phyloP scores from a whole-genome alignment of 306 rosid genomes.

The Herpetospermum pedunculosum region DNA sequence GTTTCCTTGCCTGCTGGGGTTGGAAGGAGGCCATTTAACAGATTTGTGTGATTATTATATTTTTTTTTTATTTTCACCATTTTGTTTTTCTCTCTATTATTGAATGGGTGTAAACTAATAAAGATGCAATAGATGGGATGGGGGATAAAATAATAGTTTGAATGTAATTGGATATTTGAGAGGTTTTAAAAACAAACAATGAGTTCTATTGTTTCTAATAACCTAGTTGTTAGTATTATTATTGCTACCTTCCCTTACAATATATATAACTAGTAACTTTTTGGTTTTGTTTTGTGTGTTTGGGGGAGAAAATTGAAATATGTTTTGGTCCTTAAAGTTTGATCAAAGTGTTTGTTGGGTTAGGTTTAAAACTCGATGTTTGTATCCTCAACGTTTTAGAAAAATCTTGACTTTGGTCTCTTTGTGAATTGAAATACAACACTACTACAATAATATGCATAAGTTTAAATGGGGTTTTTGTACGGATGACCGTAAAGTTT shows the following conservation, averaged over 20 bases:
- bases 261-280: neutral
- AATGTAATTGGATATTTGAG: conserved; percentile 4
- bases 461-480: too few species aligned
- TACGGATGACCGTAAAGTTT: too few species aligned
- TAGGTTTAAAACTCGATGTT: too few species aligned
- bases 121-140: conserved; percentile 15
- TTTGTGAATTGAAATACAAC: too few species aligned
- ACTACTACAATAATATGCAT: too few species aligned
- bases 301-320: too few species aligned
- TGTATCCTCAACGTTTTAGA: too few species aligned
- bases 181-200: neutral
- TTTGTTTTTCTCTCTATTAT: conserved; percentile 14
- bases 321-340: too few species aligned
- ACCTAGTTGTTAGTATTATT: neutral
- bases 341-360: neutral
- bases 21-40: conserved; percentile 87
- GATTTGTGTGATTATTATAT: conserved; percentile 80
- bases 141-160: conserved; percentile 27
- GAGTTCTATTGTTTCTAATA: neutral
- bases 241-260: neutral
- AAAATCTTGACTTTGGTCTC: too few species aligned
- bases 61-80: neutral
- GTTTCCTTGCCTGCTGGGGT: conserved; percentile 69
- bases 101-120: conserved; percentile 57
- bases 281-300: neutral